Evolutionary conservation across 1,139 yeast species (phyloP), one percentile per base, ranked within the genome.

Genomic region (Debaryomycetaceae sp.): DNA sequence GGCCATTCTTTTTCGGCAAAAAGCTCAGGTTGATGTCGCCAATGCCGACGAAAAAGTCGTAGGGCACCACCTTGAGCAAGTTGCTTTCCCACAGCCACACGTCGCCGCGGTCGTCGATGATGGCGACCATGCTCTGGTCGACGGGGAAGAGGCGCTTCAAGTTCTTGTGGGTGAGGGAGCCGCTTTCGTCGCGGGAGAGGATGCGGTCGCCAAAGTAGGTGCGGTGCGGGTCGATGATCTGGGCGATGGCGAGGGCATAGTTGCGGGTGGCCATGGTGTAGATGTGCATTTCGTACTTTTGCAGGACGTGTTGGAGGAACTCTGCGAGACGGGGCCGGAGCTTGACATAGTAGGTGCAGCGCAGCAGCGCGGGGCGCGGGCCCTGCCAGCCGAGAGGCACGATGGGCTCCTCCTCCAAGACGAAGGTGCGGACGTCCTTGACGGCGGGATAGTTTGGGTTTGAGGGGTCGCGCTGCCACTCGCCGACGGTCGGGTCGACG

Each of bases 251-350:
- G 30, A 76, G 67, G 0, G 99, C 99, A 55, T 90, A 90, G 25
- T 90, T 78, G 38, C 95, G 63, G 3, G 98, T 92, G n/a, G 98
- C 98, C 99, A 90, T 90, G 6, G 99, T 90, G 52, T 90, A 90
- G 25, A 90, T 85, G 52, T 90, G 98, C 68, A 90, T 62, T 55
- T 90, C 98, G 49, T 81, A 90, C 30, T 70, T 55, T 27, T 75
- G 55, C 4, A 78, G 62, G 38, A 85, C 69, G 30, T 62, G 62
- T 31, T 68, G 68, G 32, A 90, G 65, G 49, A 90, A 90, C 30
- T 73, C 76, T 30, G 67, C 57, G 27, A 90, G 60, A 0, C 96
- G 96, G 0, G 98, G 97, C 38, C 99, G 69, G 26, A 85, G 58
- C 51, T 92, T 90, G 22, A 92, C 95, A 44, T 83, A 92, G 51